Evolutionary conservation across 768 basidiomycete species (phyloP).

Genomic region (Inosperma sp.): DNA sequence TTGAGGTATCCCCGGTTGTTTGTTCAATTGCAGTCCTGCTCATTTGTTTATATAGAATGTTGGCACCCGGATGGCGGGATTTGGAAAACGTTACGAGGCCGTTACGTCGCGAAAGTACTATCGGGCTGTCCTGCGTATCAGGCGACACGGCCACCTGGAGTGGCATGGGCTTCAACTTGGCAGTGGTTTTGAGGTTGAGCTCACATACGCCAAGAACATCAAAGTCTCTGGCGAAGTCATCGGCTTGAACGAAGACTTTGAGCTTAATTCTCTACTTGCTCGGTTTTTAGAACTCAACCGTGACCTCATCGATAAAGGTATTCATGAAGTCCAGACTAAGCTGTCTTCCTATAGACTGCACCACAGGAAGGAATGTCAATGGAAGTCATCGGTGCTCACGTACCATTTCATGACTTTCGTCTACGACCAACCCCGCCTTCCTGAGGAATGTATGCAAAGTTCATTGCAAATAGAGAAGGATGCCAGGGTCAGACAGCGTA

Average conservation of each 20-base stretch:
- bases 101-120: conserved; percentile 44
- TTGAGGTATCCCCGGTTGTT: conserved; percentile 37
- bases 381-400: conserved; percentile 51
- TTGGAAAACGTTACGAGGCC: conserved; percentile 46
- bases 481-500: conserved; percentile 48
- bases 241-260: conserved; percentile 62
- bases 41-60: conserved; percentile 34
- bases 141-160: conserved; percentile 45
- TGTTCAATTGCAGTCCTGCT: background rate
- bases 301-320: conserved; percentile 39
- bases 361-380: conserved; percentile 42
- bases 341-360: conserved; percentile 50
- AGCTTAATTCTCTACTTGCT: conserved; percentile 57
- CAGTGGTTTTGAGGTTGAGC: conserved; percentile 61
- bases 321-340: conserved; percentile 42
- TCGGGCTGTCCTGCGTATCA: conserved; percentile 46
- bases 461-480: conserved; percentile 49
- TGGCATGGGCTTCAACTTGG: conserved; percentile 56
- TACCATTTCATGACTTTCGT: conserved; percentile 61
- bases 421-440: conserved; percentile 51
- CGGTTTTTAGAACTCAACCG: conserved; percentile 59
- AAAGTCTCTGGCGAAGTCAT: conserved; percentile 46
- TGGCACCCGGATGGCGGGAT: conserved; percentile 42
- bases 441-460: conserved; percentile 40
- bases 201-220: conserved; percentile 54